Evolutionary conservation across 345 rosid species (phyloP), one percentile per base, ranked within the genome.

Genomic region (Lepidium sativum): DNA sequence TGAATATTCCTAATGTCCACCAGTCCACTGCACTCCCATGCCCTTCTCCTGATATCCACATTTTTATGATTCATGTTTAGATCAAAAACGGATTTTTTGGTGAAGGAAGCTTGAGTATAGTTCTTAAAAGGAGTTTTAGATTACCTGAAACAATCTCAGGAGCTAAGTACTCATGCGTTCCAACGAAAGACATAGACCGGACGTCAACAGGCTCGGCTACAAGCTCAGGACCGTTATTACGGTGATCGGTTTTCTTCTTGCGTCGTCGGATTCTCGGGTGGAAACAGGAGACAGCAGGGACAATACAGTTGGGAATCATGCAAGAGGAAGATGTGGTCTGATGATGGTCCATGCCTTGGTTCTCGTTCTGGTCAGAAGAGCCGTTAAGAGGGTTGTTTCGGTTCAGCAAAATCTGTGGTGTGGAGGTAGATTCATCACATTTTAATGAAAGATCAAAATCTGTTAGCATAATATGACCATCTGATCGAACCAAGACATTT

Each of bases 1-100:
- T 84, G 64, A 89, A 89, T 72, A 92, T 84, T 57, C 96, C 97
- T 1, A 87, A 54, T 0, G 97, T 92, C 98, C 98, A 92, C 98
- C 98, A 92, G 67, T 86, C 97, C 16, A 92, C 97, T 0, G 88
- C 82, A 31, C 87, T 87, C 8, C 95, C 96, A 6, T 92, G 98
- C 0, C 97, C 98, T 77, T 92, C 94, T 1, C 94, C 94, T 73
- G 77, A 29, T 37, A 58, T 32, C 16, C 48, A 50, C 67, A 65
- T 34, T 14, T 25, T 54, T 13, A 37, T 9, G 31, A 45, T 33
- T 2, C 42, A 37, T 47, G 27, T 18, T 44, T 18, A 3, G 20
- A 42, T 35, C 29, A 25, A 5, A 25, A 25, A 4, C n/a, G 6
- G 5, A 25, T 4, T 25, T n/a, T 25, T 4, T 25, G 29, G 29